phyloP scores from a whole-genome alignment of 2,329 filamentous ascomycete species.

The Coniella lustricola region DNA sequence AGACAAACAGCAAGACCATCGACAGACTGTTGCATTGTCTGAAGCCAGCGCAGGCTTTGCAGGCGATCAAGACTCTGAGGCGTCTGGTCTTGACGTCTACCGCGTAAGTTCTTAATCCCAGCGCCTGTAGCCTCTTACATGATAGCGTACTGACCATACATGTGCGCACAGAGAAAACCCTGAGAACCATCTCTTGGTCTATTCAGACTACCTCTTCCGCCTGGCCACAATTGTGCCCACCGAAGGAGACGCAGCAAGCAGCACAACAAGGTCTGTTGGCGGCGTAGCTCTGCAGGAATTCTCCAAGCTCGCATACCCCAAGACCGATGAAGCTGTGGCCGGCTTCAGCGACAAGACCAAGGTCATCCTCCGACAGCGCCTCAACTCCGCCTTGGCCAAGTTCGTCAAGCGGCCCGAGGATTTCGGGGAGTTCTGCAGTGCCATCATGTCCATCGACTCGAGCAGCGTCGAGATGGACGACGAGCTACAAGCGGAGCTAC shows the following conservation, averaged over 20 bases:
- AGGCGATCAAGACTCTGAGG: slow-evolving; percentile 10
- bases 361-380: slow-evolving; percentile 47
- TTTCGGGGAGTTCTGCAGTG: slow-evolving; percentile 45
- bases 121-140: no score
- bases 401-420: slow-evolving; percentile 48
- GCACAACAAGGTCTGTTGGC: slow-evolving; percentile 29
- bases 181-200: slow-evolving; percentile 39
- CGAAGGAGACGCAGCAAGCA: slow-evolving; percentile 23
- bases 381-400: slow-evolving; percentile 52
- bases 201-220: slow-evolving; percentile 48
- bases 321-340: slow-evolving; percentile 33
- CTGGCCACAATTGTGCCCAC: slow-evolving; percentile 34
- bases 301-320: slow-evolving; percentile 48
- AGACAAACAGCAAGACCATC: slow-evolving; percentile 57
- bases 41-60: slow-evolving; percentile 5
- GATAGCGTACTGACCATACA: not conserved
- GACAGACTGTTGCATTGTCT: slow-evolving; percentile 40
- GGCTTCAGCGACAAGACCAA: slow-evolving; percentile 45
- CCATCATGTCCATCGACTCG: slow-evolving; percentile 46
- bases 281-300: slow-evolving; percentile 44
- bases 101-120: slow-evolving; percentile 23
- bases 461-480: slow-evolving; percentile 46
- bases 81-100: slow-evolving; percentile 23
- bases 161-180: not conserved
- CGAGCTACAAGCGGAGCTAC: slow-evolving; percentile 45